These are phyloP conservation scores for Arbutus unedo DNA, from an alignment of 148 eudicot genomes.

Conservation along the genomic window DNA sequence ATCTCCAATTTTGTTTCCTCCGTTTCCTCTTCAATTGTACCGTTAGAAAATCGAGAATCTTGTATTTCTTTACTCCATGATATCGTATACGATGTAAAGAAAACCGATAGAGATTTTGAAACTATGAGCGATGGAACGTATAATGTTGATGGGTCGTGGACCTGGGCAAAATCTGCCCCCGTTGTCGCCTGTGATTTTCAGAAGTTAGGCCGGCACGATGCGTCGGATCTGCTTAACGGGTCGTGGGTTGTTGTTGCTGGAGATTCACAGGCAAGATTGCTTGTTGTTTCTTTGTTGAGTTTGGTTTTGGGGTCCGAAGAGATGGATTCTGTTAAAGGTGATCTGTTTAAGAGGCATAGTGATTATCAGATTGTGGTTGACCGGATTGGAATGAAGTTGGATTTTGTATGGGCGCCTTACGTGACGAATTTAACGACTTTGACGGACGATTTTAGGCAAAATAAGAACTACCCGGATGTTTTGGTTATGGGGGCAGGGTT, in stretches of 20 bases:
- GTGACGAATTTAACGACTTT: conserved; percentile 51
- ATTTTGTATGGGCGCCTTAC: conserved; percentile 93
- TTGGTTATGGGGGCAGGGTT: conserved; percentile 88
- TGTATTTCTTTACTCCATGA: conserved; percentile 59
- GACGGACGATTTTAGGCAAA: conserved; percentile 32
- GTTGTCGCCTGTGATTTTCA: conserved; percentile 69
- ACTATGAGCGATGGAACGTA: background rate
- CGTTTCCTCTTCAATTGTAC: conserved; percentile 23
- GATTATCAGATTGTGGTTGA: conserved; percentile 68
- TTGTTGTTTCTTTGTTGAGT: conserved; percentile 59
- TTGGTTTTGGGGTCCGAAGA: conserved; percentile 55
- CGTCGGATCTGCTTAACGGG: conserved; percentile 70
- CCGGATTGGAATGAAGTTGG: conserved; percentile 69
- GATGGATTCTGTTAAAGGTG: conserved; percentile 42
- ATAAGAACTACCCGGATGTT: conserved; percentile 69
- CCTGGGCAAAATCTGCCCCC: conserved; percentile 43
- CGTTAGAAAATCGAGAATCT: conserved; percentile 37
- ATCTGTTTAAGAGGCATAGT: conserved; percentile 87
- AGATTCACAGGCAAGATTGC: conserved; percentile 69
- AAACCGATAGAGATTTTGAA: background rate
- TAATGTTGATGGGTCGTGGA: conserved; percentile 43
- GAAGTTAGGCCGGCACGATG: conserved; percentile 51
- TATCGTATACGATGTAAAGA: conserved; percentile 23
- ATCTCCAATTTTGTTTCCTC: conserved; percentile 32
- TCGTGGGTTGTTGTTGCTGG: conserved; percentile 89